Evolutionary conservation across 2,329 filamentous ascomycete species (phyloP).

Genomic region (Zelopaecilomyces penicillatus): DNA sequence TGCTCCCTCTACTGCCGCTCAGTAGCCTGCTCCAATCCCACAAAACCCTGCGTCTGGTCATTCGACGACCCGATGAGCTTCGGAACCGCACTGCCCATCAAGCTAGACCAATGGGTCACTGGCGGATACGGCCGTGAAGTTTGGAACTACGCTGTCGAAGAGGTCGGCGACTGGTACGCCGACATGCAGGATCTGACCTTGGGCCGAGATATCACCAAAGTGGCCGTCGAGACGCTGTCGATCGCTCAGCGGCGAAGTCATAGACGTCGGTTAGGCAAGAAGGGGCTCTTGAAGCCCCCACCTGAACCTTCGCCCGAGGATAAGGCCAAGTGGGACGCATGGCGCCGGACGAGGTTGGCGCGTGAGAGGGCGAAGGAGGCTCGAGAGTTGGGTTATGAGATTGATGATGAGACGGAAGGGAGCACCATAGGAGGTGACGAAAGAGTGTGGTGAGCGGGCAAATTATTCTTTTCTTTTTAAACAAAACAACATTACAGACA

Average conservation of each 20-base stretch:
- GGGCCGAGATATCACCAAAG: constrained; percentile 35
- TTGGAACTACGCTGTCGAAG: constrained; percentile 30
- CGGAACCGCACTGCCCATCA: constrained; percentile 52
- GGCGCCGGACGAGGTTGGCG: constrained; percentile 33
- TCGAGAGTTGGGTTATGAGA: constrained; percentile 32
- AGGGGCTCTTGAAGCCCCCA: constrained; percentile 31
- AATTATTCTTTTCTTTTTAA: no score
- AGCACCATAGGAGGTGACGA: constrained; percentile 21
- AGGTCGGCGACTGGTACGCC: constrained; percentile 37
- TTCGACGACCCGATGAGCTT: constrained; percentile 50
- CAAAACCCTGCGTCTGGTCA: constrained; percentile 44
- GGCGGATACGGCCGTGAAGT: constrained; percentile 40
- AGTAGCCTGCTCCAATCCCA: constrained; percentile 33
- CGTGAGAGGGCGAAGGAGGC: constrained; percentile 31
- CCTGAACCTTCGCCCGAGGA: constrained; percentile 30
- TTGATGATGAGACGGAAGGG: constrained; percentile 23
- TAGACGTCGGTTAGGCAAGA: constrained; percentile 42
- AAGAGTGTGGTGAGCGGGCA: constrained; percentile 16
- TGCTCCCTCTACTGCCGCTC: constrained; percentile 48
- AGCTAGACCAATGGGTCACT: constrained; percentile 53
- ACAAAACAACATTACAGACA: no score
- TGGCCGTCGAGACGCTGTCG: constrained; percentile 35
- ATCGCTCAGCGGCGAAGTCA: constrained; percentile 40
- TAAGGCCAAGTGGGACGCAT: constrained; percentile 34
- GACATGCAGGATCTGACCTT: constrained; percentile 39